Conservation (phyloP, 73 alveolate genomes). For the Breviolum minutum region DNA sequence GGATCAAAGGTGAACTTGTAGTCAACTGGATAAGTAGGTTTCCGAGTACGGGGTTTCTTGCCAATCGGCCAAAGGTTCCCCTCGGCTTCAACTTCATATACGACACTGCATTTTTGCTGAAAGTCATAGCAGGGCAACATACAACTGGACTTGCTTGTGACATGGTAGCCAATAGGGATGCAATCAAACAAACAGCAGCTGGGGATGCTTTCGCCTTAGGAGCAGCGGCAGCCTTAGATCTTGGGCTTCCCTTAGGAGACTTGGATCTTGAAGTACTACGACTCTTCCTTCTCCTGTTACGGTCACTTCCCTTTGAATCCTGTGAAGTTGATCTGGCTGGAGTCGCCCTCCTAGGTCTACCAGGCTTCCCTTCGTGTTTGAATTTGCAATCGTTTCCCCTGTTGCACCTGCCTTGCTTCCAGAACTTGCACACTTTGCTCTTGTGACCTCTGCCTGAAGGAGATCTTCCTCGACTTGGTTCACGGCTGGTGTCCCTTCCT, state of each 20-base stretch:
- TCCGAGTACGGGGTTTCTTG: neutral
- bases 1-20: neutral
- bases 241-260: neutral
- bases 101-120: neutral
- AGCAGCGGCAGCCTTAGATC: neutral
- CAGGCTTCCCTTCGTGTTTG: neutral
- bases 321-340: neutral
- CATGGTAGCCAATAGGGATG: neutral
- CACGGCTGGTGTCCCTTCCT: too few species aligned
- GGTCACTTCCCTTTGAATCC: too few species aligned
- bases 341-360: neutral
- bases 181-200: neutral
- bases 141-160: neutral
- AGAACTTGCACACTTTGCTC: neutral
- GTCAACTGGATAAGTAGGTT: neutral
- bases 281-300: too few species aligned
- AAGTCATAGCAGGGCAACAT: neutral
- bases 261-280: neutral
- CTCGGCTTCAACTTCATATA: neutral
- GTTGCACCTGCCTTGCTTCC: conserved; percentile 15
- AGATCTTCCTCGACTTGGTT: neutral
- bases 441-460: neutral
- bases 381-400: neutral
- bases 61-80: neutral
- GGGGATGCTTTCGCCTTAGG: neutral